These are phyloP conservation scores for Oryza meridionalis DNA, from an alignment of 176 grass and related monocot species.

Conservation along the genomic window DNA sequence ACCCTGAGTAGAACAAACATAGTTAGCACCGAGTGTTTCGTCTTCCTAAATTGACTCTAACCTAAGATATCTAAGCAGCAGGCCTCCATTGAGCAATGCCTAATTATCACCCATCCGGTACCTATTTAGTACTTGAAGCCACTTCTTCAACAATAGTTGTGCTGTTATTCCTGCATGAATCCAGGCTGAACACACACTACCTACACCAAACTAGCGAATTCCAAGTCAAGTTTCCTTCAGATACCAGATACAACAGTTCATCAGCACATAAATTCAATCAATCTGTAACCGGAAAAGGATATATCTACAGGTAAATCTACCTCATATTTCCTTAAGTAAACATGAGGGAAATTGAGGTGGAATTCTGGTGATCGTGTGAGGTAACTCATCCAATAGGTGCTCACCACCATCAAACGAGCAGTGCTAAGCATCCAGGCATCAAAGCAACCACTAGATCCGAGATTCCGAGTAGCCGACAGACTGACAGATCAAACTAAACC, in stretches of 20 bases:
- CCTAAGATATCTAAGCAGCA: neutral
- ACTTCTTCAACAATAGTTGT: neutral
- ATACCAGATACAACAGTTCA: neutral
- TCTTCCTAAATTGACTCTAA: neutral
- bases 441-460: no score
- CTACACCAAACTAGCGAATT: neutral
- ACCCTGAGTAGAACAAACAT: no score
- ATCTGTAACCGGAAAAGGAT: neutral
- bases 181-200: neutral
- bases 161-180: neutral
- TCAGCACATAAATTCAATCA: neutral
- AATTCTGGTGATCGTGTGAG: neutral
- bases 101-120: neutral
- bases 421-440: neutral
- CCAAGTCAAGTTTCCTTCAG: neutral
- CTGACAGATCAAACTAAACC: neutral
- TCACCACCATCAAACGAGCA: neutral
- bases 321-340: neutral
- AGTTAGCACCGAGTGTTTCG: neutral
- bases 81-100: neutral
- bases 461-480: no score
- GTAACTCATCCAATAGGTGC: neutral
- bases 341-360: neutral
- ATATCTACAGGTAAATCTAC: neutral
- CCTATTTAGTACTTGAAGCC: neutral